phyloP scores from a whole-genome alignment of 805 yeast species.

The Cyberlindnera japonica region DNA sequence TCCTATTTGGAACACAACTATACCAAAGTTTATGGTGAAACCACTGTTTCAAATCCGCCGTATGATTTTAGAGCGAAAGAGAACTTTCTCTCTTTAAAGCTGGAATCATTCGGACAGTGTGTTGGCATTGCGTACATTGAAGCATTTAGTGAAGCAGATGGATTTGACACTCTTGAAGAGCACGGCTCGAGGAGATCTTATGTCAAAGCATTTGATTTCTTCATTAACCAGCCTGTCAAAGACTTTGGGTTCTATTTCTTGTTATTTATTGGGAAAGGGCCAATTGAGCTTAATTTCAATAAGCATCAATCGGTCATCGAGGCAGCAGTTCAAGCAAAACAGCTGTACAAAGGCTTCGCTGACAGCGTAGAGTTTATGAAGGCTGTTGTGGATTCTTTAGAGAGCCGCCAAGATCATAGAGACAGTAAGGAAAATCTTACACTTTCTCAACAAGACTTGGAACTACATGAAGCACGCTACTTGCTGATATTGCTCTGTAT shows the following conservation, averaged over 20 bases:
- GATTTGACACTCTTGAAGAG: background rate
- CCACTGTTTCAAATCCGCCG: no score
- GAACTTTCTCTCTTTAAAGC: no score
- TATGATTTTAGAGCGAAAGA: no score
- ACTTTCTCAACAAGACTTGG: no score
- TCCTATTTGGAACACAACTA: no score
- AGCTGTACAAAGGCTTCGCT: background rate
- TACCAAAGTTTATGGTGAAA: no score
- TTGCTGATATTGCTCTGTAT: background rate
- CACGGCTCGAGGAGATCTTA: slow-evolving; percentile 1
- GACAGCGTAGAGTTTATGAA: no score
- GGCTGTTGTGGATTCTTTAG: no score
- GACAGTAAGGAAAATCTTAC: no score
- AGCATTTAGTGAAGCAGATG: background rate
- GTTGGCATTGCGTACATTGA: slow-evolving; percentile 1
- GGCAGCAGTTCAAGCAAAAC: background rate
- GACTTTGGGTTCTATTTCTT: slow-evolving; percentile 13
- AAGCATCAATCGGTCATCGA: background rate
- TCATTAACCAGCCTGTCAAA: slow-evolving; percentile 1
- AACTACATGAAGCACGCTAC: no score
- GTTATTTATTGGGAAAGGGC: background rate
- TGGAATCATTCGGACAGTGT: no score
- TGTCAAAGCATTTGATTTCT: slow-evolving; percentile 6
- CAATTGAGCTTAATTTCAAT: background rate
- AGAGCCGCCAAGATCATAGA: background rate